Conservation (phyloP, 805 yeast species). For the Metschnikowia rubicola region DNA sequence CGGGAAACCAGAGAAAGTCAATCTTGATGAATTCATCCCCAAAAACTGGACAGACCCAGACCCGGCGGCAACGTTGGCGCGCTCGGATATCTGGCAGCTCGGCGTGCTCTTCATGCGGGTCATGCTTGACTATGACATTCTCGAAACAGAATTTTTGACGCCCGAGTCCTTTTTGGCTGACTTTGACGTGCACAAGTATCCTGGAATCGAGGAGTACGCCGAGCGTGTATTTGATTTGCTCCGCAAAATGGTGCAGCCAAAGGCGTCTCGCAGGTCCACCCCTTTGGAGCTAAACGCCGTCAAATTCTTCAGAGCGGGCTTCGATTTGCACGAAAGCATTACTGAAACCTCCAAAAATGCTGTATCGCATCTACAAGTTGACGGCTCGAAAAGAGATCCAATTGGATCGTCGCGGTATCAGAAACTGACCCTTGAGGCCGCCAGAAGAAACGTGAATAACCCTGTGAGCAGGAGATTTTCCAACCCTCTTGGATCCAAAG, state of each 20-base stretch:
- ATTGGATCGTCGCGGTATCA: constrained; percentile 15
- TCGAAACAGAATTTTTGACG: constrained; percentile 56
- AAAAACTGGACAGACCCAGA: constrained; percentile 82
- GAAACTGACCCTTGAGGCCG: constrained; percentile 10
- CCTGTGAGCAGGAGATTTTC: not conserved
- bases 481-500: not conserved
- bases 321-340: constrained; percentile 5
- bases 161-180: constrained; percentile 36
- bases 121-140: constrained; percentile 49
- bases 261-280: constrained; percentile 69
- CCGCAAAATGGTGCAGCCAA: constrained; percentile 57
- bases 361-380: not conserved
- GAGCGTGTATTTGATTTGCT: constrained; percentile 65
- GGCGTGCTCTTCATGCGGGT: constrained; percentile 64
- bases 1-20: not conserved
- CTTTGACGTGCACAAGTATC: constrained; percentile 32
- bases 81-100: constrained; percentile 91
- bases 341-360: not conserved
- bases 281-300: constrained; percentile 83
- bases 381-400: constrained; percentile 2
- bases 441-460: constrained; percentile 7
- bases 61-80: constrained; percentile 46
- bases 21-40: constrained; percentile 21
- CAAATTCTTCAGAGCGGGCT: constrained; percentile 73
- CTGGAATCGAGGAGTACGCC: constrained; percentile 64